Base-by-base conservation (phyloP, 2,329 filamentous ascomycete genomes). In the Alternaria viburni region DNA sequence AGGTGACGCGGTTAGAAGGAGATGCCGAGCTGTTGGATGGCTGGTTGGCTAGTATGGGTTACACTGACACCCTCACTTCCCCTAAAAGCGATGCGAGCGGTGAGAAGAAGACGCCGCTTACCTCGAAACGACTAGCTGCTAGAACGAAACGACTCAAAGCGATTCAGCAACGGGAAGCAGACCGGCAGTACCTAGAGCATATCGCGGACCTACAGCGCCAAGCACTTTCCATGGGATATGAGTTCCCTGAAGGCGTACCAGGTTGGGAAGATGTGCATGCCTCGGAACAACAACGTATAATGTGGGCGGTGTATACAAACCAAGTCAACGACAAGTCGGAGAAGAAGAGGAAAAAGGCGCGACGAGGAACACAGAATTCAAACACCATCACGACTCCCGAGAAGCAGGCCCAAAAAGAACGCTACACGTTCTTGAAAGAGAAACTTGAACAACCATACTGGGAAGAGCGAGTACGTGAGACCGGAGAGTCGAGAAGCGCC, bases 21-120 rank as follows among this genome's bases (percentile, higher is more conserved):
- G 47, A 51, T 6, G 1, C n/a, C 9, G 15, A 1, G n/a, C 1
- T 21, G 1, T 21, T 32, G 47, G 47, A 51, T 15, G 17, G 12
- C 1, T 19, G 26, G 12, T 51, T 32, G 26, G 12, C 17, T 17
- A 32, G 47, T 19, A 17, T n/a, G 17, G 12, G 26, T 51, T 10
- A 17, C 12, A 19, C 47, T 21, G 5, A 9, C 26, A 11, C 6
- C 21, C 3, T 4, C 0, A 2, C 5, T 21, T 5, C 17, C 6
- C 28, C 7, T 12, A 6, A 13, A 15, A 51, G 26, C 0, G 0
- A 6, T 15, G 6, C 1, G 1, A 32, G 13, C 7, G 13, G 8
- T 5, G 30, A n/a, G 2, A 45, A 4, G 0, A 55, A 23, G 8
- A n/a, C 23, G 5, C n/a, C 36, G n/a, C 36, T 17, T 8, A 8